Evolutionary conservation across 352 stramenopile species (phyloP).

Genomic region (Thalassiosira mediterranea): DNA sequence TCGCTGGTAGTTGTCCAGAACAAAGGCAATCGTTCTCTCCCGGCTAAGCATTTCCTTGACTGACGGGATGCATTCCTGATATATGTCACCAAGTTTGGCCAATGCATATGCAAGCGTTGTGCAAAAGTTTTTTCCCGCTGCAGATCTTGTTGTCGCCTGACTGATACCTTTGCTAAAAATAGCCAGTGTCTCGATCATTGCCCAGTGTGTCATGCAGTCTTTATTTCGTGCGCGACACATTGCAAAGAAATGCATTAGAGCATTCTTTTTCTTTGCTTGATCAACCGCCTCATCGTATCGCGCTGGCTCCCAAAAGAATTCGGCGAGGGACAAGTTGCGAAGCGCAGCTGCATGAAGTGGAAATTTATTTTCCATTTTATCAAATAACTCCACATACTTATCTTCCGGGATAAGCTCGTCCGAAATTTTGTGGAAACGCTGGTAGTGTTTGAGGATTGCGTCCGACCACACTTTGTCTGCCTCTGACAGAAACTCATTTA

Average conservation of each 20-base stretch:
- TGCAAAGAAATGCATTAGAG: conserved; percentile 14
- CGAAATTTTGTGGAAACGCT: conserved; percentile 4
- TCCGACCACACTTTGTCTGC: neutral
- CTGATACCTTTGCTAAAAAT: conserved; percentile 15
- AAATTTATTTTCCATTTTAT: neutral
- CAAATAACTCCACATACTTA: neutral
- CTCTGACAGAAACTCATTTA: neutral
- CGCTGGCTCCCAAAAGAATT: neutral
- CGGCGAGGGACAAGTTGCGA: neutral
- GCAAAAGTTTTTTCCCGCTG: conserved; percentile 3
- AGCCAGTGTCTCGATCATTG: conserved; percentile 15
- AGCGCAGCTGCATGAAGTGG: neutral
- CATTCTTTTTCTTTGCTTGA: neutral
- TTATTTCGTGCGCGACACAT: conserved; percentile 9
- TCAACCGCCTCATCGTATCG: neutral
- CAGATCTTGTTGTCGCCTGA: conserved; percentile 1
- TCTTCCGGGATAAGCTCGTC: neutral
- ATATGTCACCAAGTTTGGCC: neutral
- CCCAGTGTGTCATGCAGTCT: conserved; percentile 5
- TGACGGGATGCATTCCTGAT: neutral
- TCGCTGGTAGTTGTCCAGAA: conserved; percentile 1
- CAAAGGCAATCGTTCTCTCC: neutral
- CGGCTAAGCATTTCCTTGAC: neutral
- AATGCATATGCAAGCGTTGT: neutral
- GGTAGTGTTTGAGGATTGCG: neutral